A percentile compares a stretch with the other conserved stretches of the same genome.
These are phyloP conservation scores for Exophiala spinifera DNA, from an alignment of 2,329 filamentous ascomycete genomes.

Conservation along the genomic window DNA sequence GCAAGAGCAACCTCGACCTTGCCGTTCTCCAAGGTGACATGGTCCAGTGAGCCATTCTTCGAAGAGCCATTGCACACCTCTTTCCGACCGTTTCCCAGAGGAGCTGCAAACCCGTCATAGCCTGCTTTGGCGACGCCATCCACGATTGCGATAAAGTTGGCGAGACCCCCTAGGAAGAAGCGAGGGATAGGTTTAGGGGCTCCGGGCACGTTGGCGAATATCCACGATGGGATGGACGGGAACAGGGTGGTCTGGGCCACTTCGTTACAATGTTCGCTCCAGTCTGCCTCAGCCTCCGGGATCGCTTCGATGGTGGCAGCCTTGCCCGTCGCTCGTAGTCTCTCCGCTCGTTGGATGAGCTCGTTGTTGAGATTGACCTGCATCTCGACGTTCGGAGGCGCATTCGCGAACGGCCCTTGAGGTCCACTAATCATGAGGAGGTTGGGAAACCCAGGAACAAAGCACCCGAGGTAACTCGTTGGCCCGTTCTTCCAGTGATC, in stretches of 20 bases:
- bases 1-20: conserved; percentile 14
- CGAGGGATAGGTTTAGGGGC: conserved; percentile 10
- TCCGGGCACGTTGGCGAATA: conserved; percentile 52
- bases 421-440: conserved; percentile 54
- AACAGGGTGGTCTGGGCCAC: conserved; percentile 39
- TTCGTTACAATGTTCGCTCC: conserved; percentile 47
- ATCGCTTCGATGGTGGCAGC: conserved; percentile 48
- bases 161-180: conserved; percentile 13
- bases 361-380: conserved; percentile 51
- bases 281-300: conserved; percentile 45
- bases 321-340: conserved; percentile 14
- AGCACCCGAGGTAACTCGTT: conserved; percentile 42
- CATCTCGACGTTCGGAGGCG: conserved; percentile 52
- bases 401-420: conserved; percentile 56
- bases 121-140: conserved; percentile 8
- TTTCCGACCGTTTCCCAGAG: conserved; percentile 16
- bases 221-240: conserved; percentile 50
- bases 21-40: conserved; percentile 8
- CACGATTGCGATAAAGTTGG: conserved; percentile 10
- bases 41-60: conserved; percentile 4
- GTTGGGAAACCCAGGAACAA: conserved; percentile 45
- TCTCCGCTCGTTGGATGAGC: conserved; percentile 48
- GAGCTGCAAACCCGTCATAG: conserved; percentile 19
- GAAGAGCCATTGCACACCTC: conserved; percentile 12
- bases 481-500: conserved; percentile 34